Base-by-base conservation (phyloP, 805 yeast genomes). In the Myxozyma vanderwaltii region DNA sequence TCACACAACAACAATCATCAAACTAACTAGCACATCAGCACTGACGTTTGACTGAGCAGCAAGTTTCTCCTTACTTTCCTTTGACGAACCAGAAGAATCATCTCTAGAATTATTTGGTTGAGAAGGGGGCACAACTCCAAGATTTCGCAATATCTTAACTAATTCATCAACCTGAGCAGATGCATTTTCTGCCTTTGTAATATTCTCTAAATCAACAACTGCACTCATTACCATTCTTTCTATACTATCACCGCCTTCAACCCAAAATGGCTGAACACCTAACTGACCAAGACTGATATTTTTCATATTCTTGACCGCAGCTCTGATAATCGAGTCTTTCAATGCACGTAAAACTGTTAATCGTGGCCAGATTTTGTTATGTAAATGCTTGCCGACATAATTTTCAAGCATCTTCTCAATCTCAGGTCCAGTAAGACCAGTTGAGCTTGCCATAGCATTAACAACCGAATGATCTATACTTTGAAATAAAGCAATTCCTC, bases 301-400 rank as follows among this genome's bases (percentile, higher is more conserved):
- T 26, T 58, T 65, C 36, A 68, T 70, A 13, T 51, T 70, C 64
- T 61, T 70, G 52, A 51, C 66, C 58, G 63, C 69, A 63, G 57
- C 63, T 58, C 39, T 63, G 52, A 49, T 62, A 54, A 21, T 63
- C 27, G 46, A 71, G 65, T 56, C 73, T 43, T 52, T 68, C 63
- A 31, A 63, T 53, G 52, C 64, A 56, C 72, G 59, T 33, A 77
- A 47, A 5, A 63, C 65, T 13, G 70, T 69, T 13, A 82, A 67
- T 36, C 76, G 74, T 1, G 75, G 63, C 94, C 96, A 88, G 5
- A 90, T 69, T 61, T 80, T 82, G 63, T 83, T 87, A 67, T 84
- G 86, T 33, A 89, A 71, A 57, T 84, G 84, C 60, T 79, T 67
- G 67, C 91, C 97, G 15, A 89, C 85, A 66, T 89, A 89, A 55